These are phyloP conservation scores for Colletotrichum musae DNA, from an alignment of 2,329 filamentous ascomycete genomes.

Conservation along the genomic window DNA sequence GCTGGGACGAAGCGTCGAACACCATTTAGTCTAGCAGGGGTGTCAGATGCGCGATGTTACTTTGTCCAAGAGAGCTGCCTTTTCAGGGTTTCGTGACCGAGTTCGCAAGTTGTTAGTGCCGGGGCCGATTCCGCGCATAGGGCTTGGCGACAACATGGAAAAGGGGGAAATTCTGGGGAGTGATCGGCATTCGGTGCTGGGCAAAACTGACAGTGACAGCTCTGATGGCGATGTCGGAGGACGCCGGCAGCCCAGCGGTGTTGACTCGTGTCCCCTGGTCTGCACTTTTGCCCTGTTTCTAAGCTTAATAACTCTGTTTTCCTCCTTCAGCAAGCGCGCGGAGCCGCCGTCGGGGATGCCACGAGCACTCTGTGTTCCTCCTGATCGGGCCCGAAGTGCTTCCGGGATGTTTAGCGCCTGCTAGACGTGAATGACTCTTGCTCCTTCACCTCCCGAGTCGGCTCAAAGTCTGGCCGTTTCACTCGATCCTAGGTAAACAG, in stretches of 20 bases:
- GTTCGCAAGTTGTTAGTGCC: not conserved
- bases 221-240: constrained; percentile 6
- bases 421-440: not conserved
- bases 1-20: not conserved
- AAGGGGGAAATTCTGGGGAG: not conserved
- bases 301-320: constrained; percentile 10
- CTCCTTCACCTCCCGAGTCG: not conserved
- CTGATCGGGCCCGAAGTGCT: not conserved
- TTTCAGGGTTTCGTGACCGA: not conserved
- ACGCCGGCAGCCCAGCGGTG: not conserved
- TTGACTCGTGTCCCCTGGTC: constrained; percentile 5
- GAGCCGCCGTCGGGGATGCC: constrained; percentile 5
- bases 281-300: not conserved
- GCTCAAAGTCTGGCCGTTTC: not conserved
- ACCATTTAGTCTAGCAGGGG: not conserved
- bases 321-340: not conserved
- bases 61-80: constrained; percentile 1
- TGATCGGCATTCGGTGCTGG: not conserved
- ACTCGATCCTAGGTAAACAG: too few species aligned
- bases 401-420: not conserved
- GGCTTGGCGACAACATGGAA: not conserved
- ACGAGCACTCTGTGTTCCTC: not conserved
- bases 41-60: constrained; percentile 7
- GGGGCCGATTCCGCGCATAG: not conserved
- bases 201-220: not conserved